Evolutionary conservation across 2,329 filamentous ascomycete genomes (phyloP).

Genomic region (Domatiomyces catenatus): DNA sequence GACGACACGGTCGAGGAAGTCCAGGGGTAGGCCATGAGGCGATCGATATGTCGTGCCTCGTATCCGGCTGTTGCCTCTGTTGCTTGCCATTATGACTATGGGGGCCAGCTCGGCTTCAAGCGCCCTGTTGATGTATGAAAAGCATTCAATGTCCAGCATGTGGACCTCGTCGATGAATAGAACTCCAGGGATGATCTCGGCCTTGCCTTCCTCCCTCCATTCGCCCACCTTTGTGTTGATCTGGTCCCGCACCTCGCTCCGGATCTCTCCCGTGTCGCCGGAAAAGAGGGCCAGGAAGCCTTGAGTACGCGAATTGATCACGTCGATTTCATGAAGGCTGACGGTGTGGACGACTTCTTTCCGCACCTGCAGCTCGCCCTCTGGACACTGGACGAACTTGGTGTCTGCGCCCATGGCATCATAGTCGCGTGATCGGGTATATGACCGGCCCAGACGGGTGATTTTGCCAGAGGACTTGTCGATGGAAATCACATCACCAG

Average conservation of each 20-base stretch:
- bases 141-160: conserved; percentile 99
- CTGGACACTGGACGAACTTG: conserved; percentile 93
- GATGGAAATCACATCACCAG: conserved; percentile 94
- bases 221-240: conserved; percentile 98
- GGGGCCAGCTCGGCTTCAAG: conserved; percentile 88
- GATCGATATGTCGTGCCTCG: conserved; percentile 85
- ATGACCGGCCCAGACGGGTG: conserved; percentile 88
- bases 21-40: conserved; percentile 83
- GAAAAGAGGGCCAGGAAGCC: conserved; percentile 95
- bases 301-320: conserved; percentile 98
- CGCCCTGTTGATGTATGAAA: conserved; percentile 94
- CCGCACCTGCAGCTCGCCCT: conserved; percentile 91
- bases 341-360: conserved; percentile 97
- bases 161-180: conserved; percentile 98
- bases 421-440: conserved; percentile 89
- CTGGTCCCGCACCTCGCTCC: conserved; percentile 92
- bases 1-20: conserved; percentile 89
- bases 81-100: conserved; percentile 98
- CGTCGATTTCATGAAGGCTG: conserved; percentile 92
- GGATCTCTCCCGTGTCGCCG: conserved; percentile 92
- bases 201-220: conserved; percentile 99
- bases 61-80: conserved; percentile 80
- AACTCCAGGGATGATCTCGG: conserved; percentile 91
- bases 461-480: conserved; percentile 98
- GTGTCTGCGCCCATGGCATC: conserved; percentile 98